A percentile compares a stretch with the other conserved stretches of the same genome.
These are phyloP conservation scores for Sicyos edulis DNA, from an alignment of 306 rosid species.

Conservation along the genomic window DNA sequence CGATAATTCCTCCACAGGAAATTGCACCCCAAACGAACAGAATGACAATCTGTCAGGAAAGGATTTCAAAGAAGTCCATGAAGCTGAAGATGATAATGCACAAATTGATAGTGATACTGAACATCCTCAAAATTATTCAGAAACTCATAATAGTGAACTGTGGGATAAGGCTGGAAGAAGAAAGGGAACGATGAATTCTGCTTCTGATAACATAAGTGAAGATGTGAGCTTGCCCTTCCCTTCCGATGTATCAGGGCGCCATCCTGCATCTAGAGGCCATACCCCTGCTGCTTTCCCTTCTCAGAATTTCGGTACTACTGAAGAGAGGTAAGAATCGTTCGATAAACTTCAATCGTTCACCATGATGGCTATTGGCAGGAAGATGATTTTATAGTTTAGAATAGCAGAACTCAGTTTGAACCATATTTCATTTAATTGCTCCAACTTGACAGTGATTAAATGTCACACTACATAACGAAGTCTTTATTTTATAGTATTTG, in stretches of 20 bases:
- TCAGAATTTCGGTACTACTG: slow-evolving; percentile 34
- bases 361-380: neutral
- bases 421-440: neutral
- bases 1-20: slow-evolving; percentile 70
- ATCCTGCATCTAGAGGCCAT: slow-evolving; percentile 39
- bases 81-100: slow-evolving; percentile 40
- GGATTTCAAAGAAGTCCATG: slow-evolving; percentile 45
- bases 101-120: slow-evolving; percentile 41
- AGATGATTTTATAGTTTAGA: slow-evolving; percentile 3
- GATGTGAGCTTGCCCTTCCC: slow-evolving; percentile 36
- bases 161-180: slow-evolving; percentile 52
- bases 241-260: slow-evolving; percentile 38
- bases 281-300: slow-evolving; percentile 33
- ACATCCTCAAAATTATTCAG: slow-evolving; percentile 41
- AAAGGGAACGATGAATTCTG: slow-evolving; percentile 36
- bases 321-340: slow-evolving; percentile 53
- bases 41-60: slow-evolving; percentile 42
- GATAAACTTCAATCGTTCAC: neutral
- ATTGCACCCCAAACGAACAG: slow-evolving; percentile 39
- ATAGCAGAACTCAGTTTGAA: neutral
- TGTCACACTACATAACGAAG: neutral
- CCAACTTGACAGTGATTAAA: no score
- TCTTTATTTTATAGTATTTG: neutral
- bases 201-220: slow-evolving; percentile 34
- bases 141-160: slow-evolving; percentile 37